phyloP scores from a whole-genome alignment of 768 basidiomycete genomes.

The Mycena rebaudengoi region DNA sequence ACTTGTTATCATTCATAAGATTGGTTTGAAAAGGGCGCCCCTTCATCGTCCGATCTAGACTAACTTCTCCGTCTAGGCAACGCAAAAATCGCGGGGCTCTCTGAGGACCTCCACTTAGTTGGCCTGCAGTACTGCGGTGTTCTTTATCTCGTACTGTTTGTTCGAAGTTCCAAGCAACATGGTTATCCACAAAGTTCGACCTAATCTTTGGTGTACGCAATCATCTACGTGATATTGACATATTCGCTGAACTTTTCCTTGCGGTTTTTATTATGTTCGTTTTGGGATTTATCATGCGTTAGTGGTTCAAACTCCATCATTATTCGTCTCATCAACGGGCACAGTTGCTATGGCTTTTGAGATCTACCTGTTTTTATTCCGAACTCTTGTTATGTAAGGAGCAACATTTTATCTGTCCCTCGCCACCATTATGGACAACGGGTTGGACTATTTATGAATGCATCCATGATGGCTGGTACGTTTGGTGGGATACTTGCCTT shows the following conservation, averaged over 20 bases:
- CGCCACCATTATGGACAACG: conserved; percentile 1
- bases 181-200: conserved; percentile 10
- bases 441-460: conserved; percentile 10
- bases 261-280: conserved; percentile 9
- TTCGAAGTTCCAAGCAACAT: conserved; percentile 18
- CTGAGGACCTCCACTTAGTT: conserved; percentile 35
- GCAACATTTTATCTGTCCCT: conserved; percentile 10
- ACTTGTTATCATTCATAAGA: conserved; percentile 56
- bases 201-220: conserved; percentile 10
- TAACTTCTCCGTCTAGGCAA: conserved; percentile 39
- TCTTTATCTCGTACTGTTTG: conserved; percentile 13
- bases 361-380: neutral
- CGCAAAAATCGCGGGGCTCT: conserved; percentile 45
- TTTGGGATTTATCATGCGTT: conserved; percentile 10
- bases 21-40: conserved; percentile 41
- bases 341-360: conserved; percentile 11
- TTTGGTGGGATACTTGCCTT: conserved; percentile 6
- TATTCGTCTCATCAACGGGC: neutral
- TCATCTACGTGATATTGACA: neutral
- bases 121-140: conserved; percentile 40
- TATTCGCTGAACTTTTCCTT: neutral
- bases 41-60: neutral
- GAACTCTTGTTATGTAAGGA: neutral
- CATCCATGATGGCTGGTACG: conserved; percentile 3
- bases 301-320: neutral